Evolutionary conservation across 164 flowering plant genomes (phyloP).

Genomic region (Vitis rotundifolia): DNA sequence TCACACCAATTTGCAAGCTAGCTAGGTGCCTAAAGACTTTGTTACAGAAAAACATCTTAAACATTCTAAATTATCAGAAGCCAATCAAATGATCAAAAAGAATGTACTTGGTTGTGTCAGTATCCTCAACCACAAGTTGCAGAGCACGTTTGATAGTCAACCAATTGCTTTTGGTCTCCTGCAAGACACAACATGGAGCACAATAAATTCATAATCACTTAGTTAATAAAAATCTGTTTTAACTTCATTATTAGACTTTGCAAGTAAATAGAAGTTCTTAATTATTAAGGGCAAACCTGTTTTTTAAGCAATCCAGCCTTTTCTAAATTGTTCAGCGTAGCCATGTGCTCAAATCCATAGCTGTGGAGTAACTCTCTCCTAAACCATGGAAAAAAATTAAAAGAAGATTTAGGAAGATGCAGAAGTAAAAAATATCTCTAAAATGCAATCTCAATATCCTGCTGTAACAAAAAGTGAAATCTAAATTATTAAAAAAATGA

Average conservation of each 20-base stretch:
- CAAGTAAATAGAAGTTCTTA: background rate
- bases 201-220: background rate
- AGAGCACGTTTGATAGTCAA: slow-evolving; percentile 69
- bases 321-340: slow-evolving; percentile 80
- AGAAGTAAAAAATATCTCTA: background rate
- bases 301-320: slow-evolving; percentile 87
- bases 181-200: slow-evolving; percentile 21
- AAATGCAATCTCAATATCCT: background rate
- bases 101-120: slow-evolving; percentile 83
- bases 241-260: background rate
- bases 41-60: background rate
- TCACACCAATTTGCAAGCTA: no score
- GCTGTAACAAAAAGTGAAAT: background rate
- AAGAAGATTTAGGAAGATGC: background rate
- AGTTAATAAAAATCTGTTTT: background rate
- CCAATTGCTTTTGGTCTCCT: slow-evolving; percentile 94
- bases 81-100: slow-evolving; percentile 3
- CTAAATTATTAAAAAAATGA: background rate
- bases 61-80: background rate
- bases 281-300: slow-evolving; percentile 48
- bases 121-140: slow-evolving; percentile 85
- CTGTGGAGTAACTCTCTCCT: slow-evolving; percentile 99
- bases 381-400: slow-evolving; percentile 9
- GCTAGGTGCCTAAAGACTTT: background rate
- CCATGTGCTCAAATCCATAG: slow-evolving; percentile 97